Conservation (phyloP, 2,329 filamentous ascomycete species). For the Septoria linicola region DNA sequence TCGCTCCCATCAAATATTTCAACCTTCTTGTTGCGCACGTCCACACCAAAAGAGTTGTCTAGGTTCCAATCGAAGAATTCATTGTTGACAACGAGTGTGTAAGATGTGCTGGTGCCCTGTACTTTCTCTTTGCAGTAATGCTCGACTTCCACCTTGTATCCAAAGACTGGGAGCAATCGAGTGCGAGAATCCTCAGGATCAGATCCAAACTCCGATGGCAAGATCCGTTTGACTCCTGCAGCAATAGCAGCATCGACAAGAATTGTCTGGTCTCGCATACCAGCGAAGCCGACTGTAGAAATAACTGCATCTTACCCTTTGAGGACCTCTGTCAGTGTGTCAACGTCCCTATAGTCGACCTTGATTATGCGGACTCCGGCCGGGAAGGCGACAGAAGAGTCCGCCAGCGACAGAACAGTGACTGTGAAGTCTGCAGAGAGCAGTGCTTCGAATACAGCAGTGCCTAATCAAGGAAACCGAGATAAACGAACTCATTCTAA, state of each 20-base stretch:
- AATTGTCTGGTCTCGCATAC: conserved; percentile 31
- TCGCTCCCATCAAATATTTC: conserved; percentile 37
- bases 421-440: neutral
- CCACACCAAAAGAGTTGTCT: conserved; percentile 20
- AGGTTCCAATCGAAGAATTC: conserved; percentile 23
- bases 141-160: conserved; percentile 36
- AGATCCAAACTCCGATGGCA: conserved; percentile 45
- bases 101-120: conserved; percentile 27
- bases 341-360: neutral
- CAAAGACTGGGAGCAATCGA: conserved; percentile 37
- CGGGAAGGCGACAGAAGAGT: neutral
- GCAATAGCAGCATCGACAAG: conserved; percentile 44
- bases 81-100: neutral
- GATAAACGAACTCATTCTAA: too few relatives aligned
- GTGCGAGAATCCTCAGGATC: conserved; percentile 39
- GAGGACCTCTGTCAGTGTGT: conserved; percentile 23
- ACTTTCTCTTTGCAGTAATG: conserved; percentile 35
- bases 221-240: conserved; percentile 44
- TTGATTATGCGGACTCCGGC: neutral
- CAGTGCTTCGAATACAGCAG: neutral
- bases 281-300: conserved; percentile 32
- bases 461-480: too few relatives aligned
- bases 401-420: neutral
- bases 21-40: conserved; percentile 16
- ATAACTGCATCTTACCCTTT: conserved; percentile 42